A percentile compares a stretch with the other conserved stretches of the same genome.
phyloP scores from a whole-genome alignment of 495 filamentous ascomycete species.

The Tuber indicum region DNA sequence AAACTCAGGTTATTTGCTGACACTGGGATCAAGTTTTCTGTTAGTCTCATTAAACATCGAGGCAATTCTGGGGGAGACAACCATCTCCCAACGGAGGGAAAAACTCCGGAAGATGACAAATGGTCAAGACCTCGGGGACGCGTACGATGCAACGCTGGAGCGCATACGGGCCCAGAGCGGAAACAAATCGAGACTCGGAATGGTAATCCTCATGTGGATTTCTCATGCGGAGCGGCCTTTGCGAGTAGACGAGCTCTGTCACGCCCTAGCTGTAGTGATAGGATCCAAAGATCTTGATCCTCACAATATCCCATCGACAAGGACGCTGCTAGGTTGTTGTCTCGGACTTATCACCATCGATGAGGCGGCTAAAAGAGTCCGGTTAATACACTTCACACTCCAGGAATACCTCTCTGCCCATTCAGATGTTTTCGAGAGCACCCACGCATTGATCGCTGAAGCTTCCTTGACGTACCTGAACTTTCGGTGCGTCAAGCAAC shows the following conservation, averaged over 20 bases:
- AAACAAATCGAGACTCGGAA: not conserved
- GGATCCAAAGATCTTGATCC: not conserved
- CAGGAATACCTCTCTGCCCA: conserved; percentile 20
- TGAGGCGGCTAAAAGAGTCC: conserved; percentile 5
- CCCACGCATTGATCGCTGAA: not conserved
- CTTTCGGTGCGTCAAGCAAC: not conserved
- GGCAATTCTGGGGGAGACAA: conserved; percentile 2
- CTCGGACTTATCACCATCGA: conserved; percentile 21
- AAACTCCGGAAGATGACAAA: not conserved
- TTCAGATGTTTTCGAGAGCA: not conserved
- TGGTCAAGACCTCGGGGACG: not conserved
- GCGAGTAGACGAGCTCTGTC: not conserved
- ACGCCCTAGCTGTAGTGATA: not conserved
- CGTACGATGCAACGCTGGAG: not conserved
- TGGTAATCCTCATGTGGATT: not conserved
- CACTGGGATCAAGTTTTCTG: not conserved
- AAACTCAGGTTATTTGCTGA: not conserved
- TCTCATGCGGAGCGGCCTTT: not conserved
- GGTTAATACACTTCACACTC: conserved; percentile 25
- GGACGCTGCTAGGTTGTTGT: conserved; percentile 12
- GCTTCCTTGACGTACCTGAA: not conserved
- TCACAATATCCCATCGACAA: not conserved
- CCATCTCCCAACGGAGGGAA: not conserved
- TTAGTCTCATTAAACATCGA: not conserved
- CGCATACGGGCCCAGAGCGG: not conserved